Evolutionary conservation across 140 eudicot genomes (phyloP).

Genomic region (Bidens hawaiensis): DNA sequence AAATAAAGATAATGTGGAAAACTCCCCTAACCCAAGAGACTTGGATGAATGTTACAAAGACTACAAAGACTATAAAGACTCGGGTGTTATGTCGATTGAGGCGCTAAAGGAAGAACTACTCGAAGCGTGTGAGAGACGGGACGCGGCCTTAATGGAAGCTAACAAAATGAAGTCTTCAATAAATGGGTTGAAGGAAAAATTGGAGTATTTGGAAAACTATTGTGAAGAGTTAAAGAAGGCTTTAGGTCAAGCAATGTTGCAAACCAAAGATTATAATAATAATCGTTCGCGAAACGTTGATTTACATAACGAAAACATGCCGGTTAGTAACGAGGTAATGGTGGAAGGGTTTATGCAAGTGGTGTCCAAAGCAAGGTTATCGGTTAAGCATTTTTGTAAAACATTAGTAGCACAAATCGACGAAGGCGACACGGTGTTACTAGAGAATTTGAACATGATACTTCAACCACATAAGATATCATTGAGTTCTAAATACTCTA

Average conservation of each 20-base stretch:
- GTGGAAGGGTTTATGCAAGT: constrained; percentile 90
- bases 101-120: constrained; percentile 58
- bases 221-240: constrained; percentile 87
- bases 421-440: constrained; percentile 49
- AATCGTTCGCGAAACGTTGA: constrained; percentile 32
- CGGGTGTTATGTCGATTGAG: constrained; percentile 52
- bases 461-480: constrained; percentile 76
- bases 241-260: constrained; percentile 49
- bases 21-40: constrained; percentile 45
- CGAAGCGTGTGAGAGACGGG: constrained; percentile 68
- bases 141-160: constrained; percentile 62
- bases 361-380: constrained; percentile 83
- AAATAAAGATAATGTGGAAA: constrained; percentile 26
- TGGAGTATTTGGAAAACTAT: constrained; percentile 71
- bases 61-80: constrained; percentile 33
- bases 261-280: constrained; percentile 33
- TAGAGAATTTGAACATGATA: constrained; percentile 51
- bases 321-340: constrained; percentile 82
- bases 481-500: constrained; percentile 58
- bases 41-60: constrained; percentile 50
- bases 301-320: constrained; percentile 47
- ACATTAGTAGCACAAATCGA: constrained; percentile 57
- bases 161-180: constrained; percentile 75
- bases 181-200: constrained; percentile 58
- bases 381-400: constrained; percentile 90